Evolutionary conservation across 2,329 filamentous ascomycete species (phyloP), one percentile per base, ranked within the genome.

Genomic region (Aspergillus uvarum): DNA sequence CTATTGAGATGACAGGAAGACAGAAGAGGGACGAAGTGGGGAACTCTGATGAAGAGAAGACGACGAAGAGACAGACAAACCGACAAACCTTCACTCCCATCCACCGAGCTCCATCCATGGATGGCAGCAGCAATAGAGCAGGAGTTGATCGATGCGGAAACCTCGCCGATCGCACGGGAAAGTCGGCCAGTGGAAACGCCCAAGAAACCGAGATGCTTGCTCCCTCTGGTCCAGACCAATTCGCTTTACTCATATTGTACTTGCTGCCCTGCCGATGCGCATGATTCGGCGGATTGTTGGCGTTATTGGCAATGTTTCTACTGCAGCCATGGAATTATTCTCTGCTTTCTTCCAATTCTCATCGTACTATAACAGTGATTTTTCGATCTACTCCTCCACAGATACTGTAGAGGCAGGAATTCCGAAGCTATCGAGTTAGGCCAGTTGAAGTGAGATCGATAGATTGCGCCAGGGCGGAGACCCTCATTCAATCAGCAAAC

Each of bases 131-230:
- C 16, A 35, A n/a, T 7, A 35, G 21, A 53, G 35, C 32, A 42
- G 31, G 53, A 55, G 42, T 44, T 38, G 48, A 56, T 50, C 54
- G 47, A 56, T 56, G 54, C 47, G 54, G 54, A n/a, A 53, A 19
- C 49, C 42, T 24, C 32, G 59, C 59, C 55, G 59, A 61, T 58
- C 59, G 59, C 55, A 55, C 55, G 56, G 59, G 51, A 59, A 35
- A 55, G 21, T 47, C 38, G n/a, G 32, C 51, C 31, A 53, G 51
- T 54, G 51, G 56, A 51, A 48, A 55, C 16, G 12, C 16, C 38
- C 38, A 44, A 19, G 38, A 19, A 44, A 7, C 38, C 38, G 16
- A 44, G 38, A 44, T 44, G 38, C 14, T 44, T 44, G 38, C 38
- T 49, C 49, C 31, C 19, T 50, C 54, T 19, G 35, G 47, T 50